phyloP scores from a whole-genome alignment of 495 filamentous ascomycete species.

The Penicillium egyptiacum region DNA sequence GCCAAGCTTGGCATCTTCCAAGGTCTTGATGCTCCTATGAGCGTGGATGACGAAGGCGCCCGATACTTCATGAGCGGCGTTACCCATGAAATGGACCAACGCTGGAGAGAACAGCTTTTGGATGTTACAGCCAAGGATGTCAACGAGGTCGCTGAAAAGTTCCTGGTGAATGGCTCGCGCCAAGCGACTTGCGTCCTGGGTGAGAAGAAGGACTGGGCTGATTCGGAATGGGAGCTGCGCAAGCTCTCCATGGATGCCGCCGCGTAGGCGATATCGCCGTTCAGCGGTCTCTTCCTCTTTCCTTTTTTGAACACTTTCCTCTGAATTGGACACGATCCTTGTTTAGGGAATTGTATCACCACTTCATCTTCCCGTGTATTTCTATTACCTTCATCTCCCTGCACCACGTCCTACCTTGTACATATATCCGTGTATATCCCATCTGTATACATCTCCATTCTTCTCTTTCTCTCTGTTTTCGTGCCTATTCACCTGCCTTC shows the following conservation, averaged over 20 bases:
- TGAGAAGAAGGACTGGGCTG: constrained; percentile 77
- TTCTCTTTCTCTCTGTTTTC: constrained; percentile 7
- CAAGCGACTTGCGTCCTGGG: constrained; percentile 69
- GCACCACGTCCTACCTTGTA: constrained; percentile 25
- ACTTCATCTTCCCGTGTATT: constrained; percentile 22
- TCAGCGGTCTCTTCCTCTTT: not conserved
- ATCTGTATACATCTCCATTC: constrained; percentile 18
- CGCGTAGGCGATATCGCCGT: constrained; percentile 11
- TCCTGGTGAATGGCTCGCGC: constrained; percentile 67
- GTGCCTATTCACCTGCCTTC: constrained; percentile 2
- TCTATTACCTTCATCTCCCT: constrained; percentile 17
- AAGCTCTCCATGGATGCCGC: constrained; percentile 45
- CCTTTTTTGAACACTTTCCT: not conserved
- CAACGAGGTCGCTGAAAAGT: constrained; percentile 75
- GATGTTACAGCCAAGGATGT: constrained; percentile 84
- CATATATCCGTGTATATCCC: constrained; percentile 27
- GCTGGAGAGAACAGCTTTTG: constrained; percentile 78
- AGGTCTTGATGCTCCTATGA: constrained; percentile 85
- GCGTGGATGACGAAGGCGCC: constrained; percentile 87
- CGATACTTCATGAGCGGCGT: constrained; percentile 80
- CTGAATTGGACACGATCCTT: not conserved
- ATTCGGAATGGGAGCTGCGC: constrained; percentile 43
- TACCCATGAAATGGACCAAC: constrained; percentile 85
- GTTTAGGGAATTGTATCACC: constrained; percentile 2
- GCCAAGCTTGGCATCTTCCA: constrained; percentile 96